Evolutionary conservation across 495 filamentous ascomycete species (phyloP).

Genomic region (Penicillium pulvis): DNA sequence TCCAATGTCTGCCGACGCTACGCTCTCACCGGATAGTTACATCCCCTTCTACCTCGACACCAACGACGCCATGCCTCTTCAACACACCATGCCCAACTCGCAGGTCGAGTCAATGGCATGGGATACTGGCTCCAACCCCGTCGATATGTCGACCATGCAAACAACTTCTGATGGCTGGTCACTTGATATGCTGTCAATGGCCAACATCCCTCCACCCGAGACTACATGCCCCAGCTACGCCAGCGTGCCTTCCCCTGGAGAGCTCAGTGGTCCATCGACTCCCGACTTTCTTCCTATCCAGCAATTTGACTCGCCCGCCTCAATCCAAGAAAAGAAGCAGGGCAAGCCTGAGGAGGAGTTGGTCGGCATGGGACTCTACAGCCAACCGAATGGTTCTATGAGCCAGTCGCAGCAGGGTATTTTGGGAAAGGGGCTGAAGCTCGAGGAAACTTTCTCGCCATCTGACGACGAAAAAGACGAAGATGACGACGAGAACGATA

Average conservation of each 20-base stretch:
- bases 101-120: conserved; percentile 37
- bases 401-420: conserved; percentile 47
- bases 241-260: conserved; percentile 44
- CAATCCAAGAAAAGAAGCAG: conserved; percentile 31
- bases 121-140: conserved; percentile 20
- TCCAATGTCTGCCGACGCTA: conserved; percentile 29
- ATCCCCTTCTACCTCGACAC: conserved; percentile 31
- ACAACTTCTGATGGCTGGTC: conserved; percentile 39
- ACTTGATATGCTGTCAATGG: conserved; percentile 44
- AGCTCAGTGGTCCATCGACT: conserved; percentile 56
- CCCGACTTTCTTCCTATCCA: conserved; percentile 59
- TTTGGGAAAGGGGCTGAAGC: conserved; percentile 73
- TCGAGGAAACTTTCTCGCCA: conserved; percentile 82
- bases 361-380: conserved; percentile 83
- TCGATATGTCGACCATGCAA: conserved; percentile 26
- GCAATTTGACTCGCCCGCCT: conserved; percentile 36
- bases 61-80: conserved; percentile 42
- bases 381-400: conserved; percentile 56
- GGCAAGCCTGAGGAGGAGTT: conserved; percentile 63
- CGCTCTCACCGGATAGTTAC: conserved; percentile 35
- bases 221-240: conserved; percentile 40
- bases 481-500: conserved; percentile 41
- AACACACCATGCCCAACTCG: conserved; percentile 48
- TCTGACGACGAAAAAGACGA: conserved; percentile 65
- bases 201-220: conserved; percentile 37